Base-by-base conservation (phyloP, 2,329 filamentous ascomycete species). In the Fusarium verticillioides region DNA sequence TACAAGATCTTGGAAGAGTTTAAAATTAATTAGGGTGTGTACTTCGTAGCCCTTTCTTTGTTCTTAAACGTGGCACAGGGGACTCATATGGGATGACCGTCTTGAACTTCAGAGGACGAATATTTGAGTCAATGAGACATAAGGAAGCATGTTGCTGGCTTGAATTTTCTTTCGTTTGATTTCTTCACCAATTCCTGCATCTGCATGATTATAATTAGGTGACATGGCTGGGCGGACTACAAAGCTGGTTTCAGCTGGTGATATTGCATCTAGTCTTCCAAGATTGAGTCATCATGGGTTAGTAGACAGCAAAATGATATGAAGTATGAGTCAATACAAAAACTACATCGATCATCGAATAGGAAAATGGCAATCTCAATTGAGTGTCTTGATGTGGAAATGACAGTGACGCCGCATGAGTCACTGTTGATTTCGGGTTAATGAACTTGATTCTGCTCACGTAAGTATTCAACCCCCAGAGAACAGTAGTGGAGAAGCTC, bases 401-500 rank as follows among this genome's bases (percentile, higher is more conserved):
- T 57, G 28, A 53, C 13, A 61, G 65, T 74, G 72, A 73, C 50
- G 60, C 42, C 23, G 37, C 44, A 66, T 74, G 72, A 74, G 64
- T 74, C 72, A 74, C 71, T 73, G 42, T 44, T 70, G 46, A 61
- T 56, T 70, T 70, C 26, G 40, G 52, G 61, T 53, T 57, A 60
- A 74, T 36, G 49, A 26, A 52, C 47, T 60, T 69, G 59, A 46
- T 50, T 47, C 34, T 74, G 70, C 59, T 73, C 66, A 74, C 70
- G 70, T 71, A 71, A 73, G 70, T 62, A 62, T 43, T 46, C 46
- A 12, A 43, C 18, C 49, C 36, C 49, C 36, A 28, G 59, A 58
- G 54, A 30, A 32, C 39, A 58, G 70, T 73, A 58, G 70, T 73
- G 70, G 70, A 56, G 70, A 60, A 71, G 63, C 62, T 72, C 52